A percentile compares a stretch with the other conserved stretches of the same genome.
phyloP scores from a whole-genome alignment of 208 protist species.

The Acanthamoeba sp. region DNA sequence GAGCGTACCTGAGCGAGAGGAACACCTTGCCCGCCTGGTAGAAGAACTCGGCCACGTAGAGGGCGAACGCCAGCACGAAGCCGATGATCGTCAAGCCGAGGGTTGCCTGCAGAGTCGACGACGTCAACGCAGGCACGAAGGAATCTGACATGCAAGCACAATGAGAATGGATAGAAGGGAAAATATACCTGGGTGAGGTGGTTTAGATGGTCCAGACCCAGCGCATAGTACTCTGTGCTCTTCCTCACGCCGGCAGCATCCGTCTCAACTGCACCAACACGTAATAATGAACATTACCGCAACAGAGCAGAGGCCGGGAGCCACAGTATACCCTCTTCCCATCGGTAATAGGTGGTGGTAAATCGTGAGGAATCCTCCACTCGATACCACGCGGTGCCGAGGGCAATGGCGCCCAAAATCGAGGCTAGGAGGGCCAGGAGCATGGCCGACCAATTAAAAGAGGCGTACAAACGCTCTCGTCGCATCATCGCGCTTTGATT shows the following conservation, averaged over 20 bases:
- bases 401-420: neutral
- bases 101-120: neutral
- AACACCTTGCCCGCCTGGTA: constrained; percentile 39
- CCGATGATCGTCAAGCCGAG: constrained; percentile 47
- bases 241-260: constrained; percentile 26
- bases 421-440: neutral
- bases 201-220: neutral
- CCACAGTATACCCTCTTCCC: neutral
- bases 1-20: constrained; percentile 5
- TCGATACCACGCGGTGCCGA: constrained; percentile 18
- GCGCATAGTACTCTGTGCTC: constrained; percentile 1
- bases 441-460: neutral
- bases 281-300: neutral
- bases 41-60: neutral
- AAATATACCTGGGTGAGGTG: neutral
- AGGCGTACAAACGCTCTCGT: neutral
- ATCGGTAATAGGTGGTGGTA: constrained; percentile 4
- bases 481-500: neutral
- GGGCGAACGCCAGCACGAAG: neutral
- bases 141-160: neutral
- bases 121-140: neutral
- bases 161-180: too few species aligned
- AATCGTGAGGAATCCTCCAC: constrained; percentile 13
- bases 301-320: neutral
- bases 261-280: neutral